Evolutionary conservation across 2,329 filamentous ascomycete genomes (phyloP), one percentile per base, ranked within the genome.

Genomic region (Diaporthe vaccinii): DNA sequence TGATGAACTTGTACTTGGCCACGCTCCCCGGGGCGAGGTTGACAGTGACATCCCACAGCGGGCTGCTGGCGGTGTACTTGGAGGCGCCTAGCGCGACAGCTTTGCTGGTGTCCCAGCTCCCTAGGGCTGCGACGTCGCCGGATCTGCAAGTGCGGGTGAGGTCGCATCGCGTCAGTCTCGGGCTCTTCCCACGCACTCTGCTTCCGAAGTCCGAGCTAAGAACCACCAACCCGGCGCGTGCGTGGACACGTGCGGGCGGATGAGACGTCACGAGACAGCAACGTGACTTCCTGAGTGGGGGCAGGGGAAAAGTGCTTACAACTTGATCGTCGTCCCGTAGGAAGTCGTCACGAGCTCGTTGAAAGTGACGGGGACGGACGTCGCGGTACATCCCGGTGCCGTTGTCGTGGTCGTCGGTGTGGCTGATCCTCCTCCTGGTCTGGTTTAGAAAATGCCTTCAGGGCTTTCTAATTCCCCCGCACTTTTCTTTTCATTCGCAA

Each of bases 1-100:
- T 86, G 76, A 92, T 85, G 79, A 87, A 92, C 80, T 91, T 91
- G 79, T 91, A 91, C 79, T 86, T 78, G 49, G 91, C 83, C 2
- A 79, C 82, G 0, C 82, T 84, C 0, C 88, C 88, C 0, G 89
- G 84, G 0, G 86, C 79, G 7, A 92, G 78, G 31, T 81, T 83
- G 22, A 91, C 79, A 0, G 85, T 87, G 0, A 79, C 84, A 31
- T 80, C 84, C 90, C 90, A 92, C 4, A 90, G 76, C 4, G 85
- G 87, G 78, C 89, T 87, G 36, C 80, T 81, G 41, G 79, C 77
- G 3, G 87, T 89, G 78, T 91, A 92, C 36, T 84, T 78, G 31
- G 82, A 82, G 5, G 89, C 87, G 57, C 83, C 85, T 12, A 92
- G 81, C 1, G 87, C 79, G 3, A 90, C 77, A 1, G 86, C 89